phyloP scores from a whole-genome alignment of 805 yeast species.

The Jamesozyma hellenica region DNA sequence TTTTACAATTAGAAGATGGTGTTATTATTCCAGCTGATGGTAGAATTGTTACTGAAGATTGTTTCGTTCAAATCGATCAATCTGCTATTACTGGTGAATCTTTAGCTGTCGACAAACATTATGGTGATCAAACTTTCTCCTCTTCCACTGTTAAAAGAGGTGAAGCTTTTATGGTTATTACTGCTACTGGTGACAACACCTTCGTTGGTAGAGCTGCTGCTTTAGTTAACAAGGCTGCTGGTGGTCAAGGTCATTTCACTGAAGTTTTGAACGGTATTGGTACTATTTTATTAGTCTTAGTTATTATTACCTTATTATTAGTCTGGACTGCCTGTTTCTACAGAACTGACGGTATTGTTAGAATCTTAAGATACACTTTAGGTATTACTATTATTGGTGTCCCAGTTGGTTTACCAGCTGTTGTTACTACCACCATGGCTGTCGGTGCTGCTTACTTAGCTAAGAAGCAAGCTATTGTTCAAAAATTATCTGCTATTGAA shows the following conservation, averaged over 20 bases:
- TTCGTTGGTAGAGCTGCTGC: constrained; percentile 97
- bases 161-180: constrained; percentile 87
- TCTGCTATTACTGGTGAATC: constrained; percentile 98
- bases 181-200: constrained; percentile 92
- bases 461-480: constrained; percentile 94
- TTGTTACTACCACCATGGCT: constrained; percentile 97
- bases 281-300: constrained; percentile 80
- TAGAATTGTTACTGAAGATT: constrained; percentile 74
- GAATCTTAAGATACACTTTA: constrained; percentile 81
- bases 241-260: constrained; percentile 92
- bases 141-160: constrained; percentile 94
- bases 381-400: constrained; percentile 97
- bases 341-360: constrained; percentile 79
- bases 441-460: constrained; percentile 99
- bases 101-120: constrained; percentile 83
- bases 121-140: constrained; percentile 81
- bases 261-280: constrained; percentile 97
- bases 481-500: constrained; percentile 92
- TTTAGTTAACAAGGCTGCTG: constrained; percentile 86
- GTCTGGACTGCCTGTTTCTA: constrained; percentile 94
- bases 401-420: constrained; percentile 98
- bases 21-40: constrained; percentile 89
- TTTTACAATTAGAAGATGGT: constrained; percentile 87
- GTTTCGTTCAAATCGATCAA: constrained; percentile 86
- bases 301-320: constrained; percentile 72